Evolutionary conservation across 208 protist genomes (phyloP).

Genomic region (Wallacemonas sp.): DNA sequence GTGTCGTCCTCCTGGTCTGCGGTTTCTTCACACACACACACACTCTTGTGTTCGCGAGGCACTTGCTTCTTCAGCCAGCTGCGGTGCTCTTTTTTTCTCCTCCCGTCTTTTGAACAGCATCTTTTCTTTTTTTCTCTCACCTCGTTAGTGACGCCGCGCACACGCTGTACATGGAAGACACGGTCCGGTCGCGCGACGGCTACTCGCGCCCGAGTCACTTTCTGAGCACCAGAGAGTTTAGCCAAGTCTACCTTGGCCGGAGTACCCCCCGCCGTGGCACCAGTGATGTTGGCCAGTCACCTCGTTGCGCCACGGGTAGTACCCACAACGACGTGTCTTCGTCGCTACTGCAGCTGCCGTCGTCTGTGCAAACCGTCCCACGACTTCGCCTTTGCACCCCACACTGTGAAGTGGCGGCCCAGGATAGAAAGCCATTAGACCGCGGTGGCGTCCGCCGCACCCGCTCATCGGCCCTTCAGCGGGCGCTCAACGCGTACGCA

Average conservation of each 20-base stretch:
- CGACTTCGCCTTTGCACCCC: neutral
- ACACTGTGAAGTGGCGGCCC: neutral
- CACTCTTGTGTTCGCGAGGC: too few species aligned
- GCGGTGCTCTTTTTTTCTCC: too few species aligned
- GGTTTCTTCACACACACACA: too few species aligned
- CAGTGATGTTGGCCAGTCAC: too few species aligned
- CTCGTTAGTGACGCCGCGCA: too few species aligned
- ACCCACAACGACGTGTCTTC: neutral
- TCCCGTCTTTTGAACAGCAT: neutral
- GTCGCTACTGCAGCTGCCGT: neutral
- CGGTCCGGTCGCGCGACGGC: neutral
- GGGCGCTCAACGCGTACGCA: neutral
- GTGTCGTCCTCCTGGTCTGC: too few species aligned
- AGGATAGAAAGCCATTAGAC: too few species aligned
- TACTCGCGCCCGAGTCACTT: conserved; percentile 33
- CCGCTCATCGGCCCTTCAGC: too few species aligned
- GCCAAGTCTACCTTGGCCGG: conserved; percentile 37
- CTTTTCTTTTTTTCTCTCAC: neutral
- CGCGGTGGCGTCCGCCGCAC: neutral
- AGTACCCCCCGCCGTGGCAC: neutral
- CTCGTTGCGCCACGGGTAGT: too few species aligned
- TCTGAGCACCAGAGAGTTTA: conserved; percentile 44
- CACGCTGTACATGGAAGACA: neutral
- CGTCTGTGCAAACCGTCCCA: neutral
- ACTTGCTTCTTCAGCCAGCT: too few species aligned